phyloP scores from a whole-genome alignment of 2,329 filamentous ascomycete genomes.

The Cryphonectria radicalis region DNA sequence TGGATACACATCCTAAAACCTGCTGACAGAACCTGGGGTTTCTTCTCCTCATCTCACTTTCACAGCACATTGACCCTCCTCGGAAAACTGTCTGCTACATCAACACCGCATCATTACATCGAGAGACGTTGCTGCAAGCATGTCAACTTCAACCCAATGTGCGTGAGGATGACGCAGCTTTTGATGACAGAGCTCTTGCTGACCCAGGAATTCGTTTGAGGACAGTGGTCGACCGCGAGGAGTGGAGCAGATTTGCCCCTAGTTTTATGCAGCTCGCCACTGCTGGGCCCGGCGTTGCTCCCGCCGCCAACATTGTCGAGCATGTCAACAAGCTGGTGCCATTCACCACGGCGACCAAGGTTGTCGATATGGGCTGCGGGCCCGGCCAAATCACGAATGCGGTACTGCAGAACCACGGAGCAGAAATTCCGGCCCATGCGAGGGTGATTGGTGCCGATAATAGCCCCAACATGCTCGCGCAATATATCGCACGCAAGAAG shows the following conservation, averaged over 20 bases:
- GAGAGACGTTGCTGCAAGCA: neutral
- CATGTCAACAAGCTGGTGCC: slow-evolving; percentile 21
- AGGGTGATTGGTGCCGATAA: slow-evolving; percentile 29
- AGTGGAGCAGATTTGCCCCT: slow-evolving; percentile 17
- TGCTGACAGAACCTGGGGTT: no score
- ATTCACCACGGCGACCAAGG: slow-evolving; percentile 25
- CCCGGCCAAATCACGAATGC: slow-evolving; percentile 29
- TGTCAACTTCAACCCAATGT: neutral
- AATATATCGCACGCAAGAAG: slow-evolving; percentile 16
- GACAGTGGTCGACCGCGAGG: slow-evolving; percentile 16
- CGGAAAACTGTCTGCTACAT: no score
- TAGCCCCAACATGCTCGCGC: slow-evolving; percentile 28
- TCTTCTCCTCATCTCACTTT: no score
- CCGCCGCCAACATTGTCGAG: slow-evolving; percentile 27
- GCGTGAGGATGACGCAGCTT: neutral
- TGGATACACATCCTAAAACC: no score
- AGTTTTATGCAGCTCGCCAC: slow-evolving; percentile 10
- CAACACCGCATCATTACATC: no score
- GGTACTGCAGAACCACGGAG: slow-evolving; percentile 22
- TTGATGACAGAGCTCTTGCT: neutral
- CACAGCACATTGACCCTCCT: no score
- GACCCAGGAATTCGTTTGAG: neutral
- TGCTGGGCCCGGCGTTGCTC: slow-evolving; percentile 27
- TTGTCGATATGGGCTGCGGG: slow-evolving; percentile 32
- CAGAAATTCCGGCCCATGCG: slow-evolving; percentile 12